phyloP scores from a whole-genome alignment of 2,329 filamentous ascomycete genomes.

The Biscogniauxia sp. region DNA sequence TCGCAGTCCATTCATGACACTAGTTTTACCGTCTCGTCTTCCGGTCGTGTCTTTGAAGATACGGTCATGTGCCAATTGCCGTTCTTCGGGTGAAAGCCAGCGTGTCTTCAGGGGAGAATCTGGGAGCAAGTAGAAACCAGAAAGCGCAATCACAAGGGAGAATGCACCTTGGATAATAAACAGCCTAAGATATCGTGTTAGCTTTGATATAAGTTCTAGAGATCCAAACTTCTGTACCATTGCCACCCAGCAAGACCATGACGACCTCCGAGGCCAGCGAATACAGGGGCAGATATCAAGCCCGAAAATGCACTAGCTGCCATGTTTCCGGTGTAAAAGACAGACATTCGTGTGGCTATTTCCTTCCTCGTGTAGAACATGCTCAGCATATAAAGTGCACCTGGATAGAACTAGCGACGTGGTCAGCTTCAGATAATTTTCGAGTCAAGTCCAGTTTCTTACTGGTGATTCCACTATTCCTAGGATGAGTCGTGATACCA shows the following conservation, averaged over 20 bases:
- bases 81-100: constrained; percentile 44
- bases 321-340: constrained; percentile 40
- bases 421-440: background rate
- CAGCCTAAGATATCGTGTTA: constrained; percentile 14
- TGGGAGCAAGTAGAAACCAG: constrained; percentile 37
- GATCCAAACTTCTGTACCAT: constrained; percentile 24
- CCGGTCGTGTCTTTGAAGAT: constrained; percentile 34
- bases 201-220: background rate
- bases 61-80: constrained; percentile 40
- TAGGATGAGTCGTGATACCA: constrained; percentile 39
- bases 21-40: constrained; percentile 31
- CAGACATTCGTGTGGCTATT: constrained; percentile 36
- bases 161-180: constrained; percentile 18
- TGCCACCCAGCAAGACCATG: constrained; percentile 37
- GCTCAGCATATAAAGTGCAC: constrained; percentile 47
- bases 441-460: background rate
- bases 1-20: constrained; percentile 39
- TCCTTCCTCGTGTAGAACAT: constrained; percentile 51
- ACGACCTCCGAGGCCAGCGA: constrained; percentile 33
- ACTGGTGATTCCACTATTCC: constrained; percentile 43
- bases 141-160: constrained; percentile 18
- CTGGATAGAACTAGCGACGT: constrained; percentile 41
- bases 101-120: constrained; percentile 37
- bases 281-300: constrained; percentile 39
- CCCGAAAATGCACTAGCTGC: constrained; percentile 38